Percentiles rank a stretch among this genome's conserved stretches.
Evolutionary conservation across 1,284 basidiomycete genomes (phyloP).

Genomic region (Austropuccinia psidii): DNA sequence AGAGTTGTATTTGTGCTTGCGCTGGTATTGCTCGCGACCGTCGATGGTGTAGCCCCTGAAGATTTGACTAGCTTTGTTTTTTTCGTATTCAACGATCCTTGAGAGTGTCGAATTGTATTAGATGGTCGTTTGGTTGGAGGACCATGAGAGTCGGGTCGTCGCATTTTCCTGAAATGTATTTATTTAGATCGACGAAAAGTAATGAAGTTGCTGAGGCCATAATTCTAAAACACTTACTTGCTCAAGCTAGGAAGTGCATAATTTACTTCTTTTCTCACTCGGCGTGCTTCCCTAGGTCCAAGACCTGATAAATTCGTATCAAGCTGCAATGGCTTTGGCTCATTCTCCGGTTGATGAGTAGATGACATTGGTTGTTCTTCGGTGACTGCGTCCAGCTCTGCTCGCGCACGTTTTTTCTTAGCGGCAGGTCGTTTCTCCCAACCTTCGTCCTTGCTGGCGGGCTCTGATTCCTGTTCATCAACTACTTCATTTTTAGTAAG

Average conservation of each 20-base stretch:
- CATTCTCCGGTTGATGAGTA: not conserved
- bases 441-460: not conserved
- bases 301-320: not conserved
- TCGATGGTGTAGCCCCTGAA: not conserved
- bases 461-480: not conserved
- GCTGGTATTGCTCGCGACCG: not conserved
- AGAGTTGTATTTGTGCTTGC: not conserved
- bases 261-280: slow-evolving; percentile 9
- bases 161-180: not conserved
- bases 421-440: not conserved
- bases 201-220: not conserved
- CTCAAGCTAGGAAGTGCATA: slow-evolving; percentile 4
- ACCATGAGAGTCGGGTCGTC: slow-evolving; percentile 8
- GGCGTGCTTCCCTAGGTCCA: not conserved
- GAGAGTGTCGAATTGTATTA: not conserved
- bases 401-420: not conserved
- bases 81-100: not conserved
- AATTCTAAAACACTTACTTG: not conserved
- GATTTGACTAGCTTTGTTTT: not conserved
- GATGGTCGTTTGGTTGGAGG: not conserved
- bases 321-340: too few relatives aligned
- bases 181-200: not conserved
- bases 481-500: not conserved
- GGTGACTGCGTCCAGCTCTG: not conserved
- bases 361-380: not conserved